These are phyloP conservation scores for Lodderomyces parapsilosis DNA, from an alignment of 1,139 yeast genomes.

Conservation along the genomic window DNA sequence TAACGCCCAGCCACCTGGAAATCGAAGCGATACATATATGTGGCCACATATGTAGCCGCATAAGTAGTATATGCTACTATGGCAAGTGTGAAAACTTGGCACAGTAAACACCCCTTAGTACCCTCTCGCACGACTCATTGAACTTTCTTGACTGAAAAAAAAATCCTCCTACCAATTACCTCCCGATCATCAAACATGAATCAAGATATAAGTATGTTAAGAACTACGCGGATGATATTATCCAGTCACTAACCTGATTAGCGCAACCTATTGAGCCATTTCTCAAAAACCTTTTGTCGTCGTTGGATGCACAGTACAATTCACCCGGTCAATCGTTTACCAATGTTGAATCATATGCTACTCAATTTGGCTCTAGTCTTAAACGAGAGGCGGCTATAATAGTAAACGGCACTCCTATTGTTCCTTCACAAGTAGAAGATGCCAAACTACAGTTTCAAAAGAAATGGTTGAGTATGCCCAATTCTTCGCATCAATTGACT, in stretches of 20 bases:
- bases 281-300: conserved; percentile 35
- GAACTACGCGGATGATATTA: conserved; percentile 4
- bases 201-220: conserved; percentile 26
- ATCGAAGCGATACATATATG: no score
- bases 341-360: conserved; percentile 49
- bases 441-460: conserved; percentile 61
- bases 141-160: neutral
- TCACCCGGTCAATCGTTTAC: conserved; percentile 26
- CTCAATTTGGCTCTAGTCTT: conserved; percentile 49
- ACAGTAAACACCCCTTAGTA: neutral
- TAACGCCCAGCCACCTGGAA: no score
- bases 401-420: conserved; percentile 63
- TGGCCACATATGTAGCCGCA: no score
- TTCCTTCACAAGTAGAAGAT: conserved; percentile 37
- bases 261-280: conserved; percentile 50
- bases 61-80: neutral
- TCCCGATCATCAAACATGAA: conserved; percentile 11
- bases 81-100: neutral
- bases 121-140: neutral
- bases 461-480: conserved; percentile 62
- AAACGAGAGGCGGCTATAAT: conserved; percentile 51
- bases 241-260: conserved; percentile 14
- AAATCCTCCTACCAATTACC: neutral
- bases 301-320: conserved; percentile 37
- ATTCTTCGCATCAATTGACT: conserved; percentile 60